Evolutionary conservation across 768 basidiomycete genomes (phyloP).

Genomic region (Chlorophyllum brunneum): DNA sequence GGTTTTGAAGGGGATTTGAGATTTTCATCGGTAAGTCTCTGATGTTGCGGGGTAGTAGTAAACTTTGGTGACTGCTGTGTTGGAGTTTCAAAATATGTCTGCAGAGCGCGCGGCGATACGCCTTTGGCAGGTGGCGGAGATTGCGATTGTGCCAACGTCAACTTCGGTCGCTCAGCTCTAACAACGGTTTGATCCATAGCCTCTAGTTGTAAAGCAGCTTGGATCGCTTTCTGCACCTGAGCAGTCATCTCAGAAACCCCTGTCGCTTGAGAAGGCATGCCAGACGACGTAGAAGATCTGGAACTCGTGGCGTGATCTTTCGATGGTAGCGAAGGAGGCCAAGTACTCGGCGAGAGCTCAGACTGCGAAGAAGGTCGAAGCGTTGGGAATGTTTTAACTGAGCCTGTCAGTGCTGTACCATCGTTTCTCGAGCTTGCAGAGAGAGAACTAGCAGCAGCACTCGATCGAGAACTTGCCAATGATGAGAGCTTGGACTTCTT

Average conservation of each 20-base stretch:
- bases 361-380: slow-evolving; percentile 69
- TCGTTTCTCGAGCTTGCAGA: slow-evolving; percentile 55
- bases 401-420: slow-evolving; percentile 49
- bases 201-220: slow-evolving; percentile 63
- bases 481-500: slow-evolving; percentile 67
- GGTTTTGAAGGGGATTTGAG: background rate
- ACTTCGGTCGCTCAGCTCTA: slow-evolving; percentile 15
- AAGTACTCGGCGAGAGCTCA: slow-evolving; percentile 31
- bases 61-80: slow-evolving; percentile 2
- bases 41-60: background rate
- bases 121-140: slow-evolving; percentile 15
- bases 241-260: slow-evolving; percentile 49
- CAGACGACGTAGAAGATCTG: slow-evolving; percentile 6
- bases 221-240: slow-evolving; percentile 61
- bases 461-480: slow-evolving; percentile 63
- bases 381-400: slow-evolving; percentile 68
- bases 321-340: slow-evolving; percentile 22
- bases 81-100: slow-evolving; percentile 4
- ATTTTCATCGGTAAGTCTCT: background rate
- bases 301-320: slow-evolving; percentile 24
- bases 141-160: slow-evolving; percentile 16
- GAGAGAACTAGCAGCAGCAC: slow-evolving; percentile 33
- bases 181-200: slow-evolving; percentile 35
- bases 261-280: slow-evolving; percentile 20
- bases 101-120: background rate